Base-by-base conservation (phyloP, 1,284 basidiomycete genomes). In the Anthracocystis walkeri region DNA sequence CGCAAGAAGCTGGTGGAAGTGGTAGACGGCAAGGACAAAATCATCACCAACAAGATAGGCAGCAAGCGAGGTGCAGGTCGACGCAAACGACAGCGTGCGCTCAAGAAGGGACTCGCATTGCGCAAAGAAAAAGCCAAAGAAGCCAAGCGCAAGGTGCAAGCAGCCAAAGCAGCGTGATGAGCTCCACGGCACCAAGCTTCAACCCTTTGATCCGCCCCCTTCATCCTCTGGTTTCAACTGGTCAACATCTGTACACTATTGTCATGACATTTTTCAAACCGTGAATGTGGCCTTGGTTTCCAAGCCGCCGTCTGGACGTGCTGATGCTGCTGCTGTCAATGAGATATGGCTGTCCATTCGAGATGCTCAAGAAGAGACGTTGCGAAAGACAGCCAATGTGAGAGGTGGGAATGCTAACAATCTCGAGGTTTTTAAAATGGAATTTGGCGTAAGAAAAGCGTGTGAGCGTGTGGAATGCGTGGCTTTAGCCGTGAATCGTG, bases 51-150 rank as follows among this genome's bases (percentile, higher is more conserved):
- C 60, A 60, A 72, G 55, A 41, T 79, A 14, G 79, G 79, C 35
- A 77, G 64, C 65, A 80, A 79, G 35, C 67, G 79, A 21, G 79
- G 79, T n/a, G 75, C 78, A 12, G 79, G 79, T n/a, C 64, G 75
- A 31, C 53, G 79, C 21, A 78, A 76, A 51, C 61, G 78, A 54
- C 77, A 79, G 40, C 60, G 78, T 27, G 79, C 75, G 5, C 64
- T 73, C 54, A 59, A 65, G 38, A 80, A 77, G 62, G 79, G 70
- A 7, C 63, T 65, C 21, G 65, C 56, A 27, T 20, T 75, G 57
- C 58, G 78, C 27, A 69, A 67, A 46, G 79, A 81, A 27, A 72
- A 76, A 53, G 62, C 63, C 11, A 80, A 73, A 50, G 67, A 76
- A n/a, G 65, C 64, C 14, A 76, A 62, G 50, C 66, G 65, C 25